Conservation (phyloP, 768 basidiomycete species). For the Leccinum uliginosum region DNA sequence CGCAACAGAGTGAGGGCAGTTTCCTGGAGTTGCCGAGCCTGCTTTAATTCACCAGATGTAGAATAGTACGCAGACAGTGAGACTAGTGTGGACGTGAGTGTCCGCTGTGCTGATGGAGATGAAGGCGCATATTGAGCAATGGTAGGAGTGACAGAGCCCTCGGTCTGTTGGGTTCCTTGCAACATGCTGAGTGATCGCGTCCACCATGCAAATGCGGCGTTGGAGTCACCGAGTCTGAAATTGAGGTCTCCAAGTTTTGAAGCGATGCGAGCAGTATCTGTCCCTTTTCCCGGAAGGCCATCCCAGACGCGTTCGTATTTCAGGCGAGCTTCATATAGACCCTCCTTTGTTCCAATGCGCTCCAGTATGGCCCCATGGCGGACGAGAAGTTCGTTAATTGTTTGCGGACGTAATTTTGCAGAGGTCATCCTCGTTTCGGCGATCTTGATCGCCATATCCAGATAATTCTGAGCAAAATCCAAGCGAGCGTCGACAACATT, state of each 20-base stretch:
- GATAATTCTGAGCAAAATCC: constrained; percentile 49
- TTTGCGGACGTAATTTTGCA: constrained; percentile 44
- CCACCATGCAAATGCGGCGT: constrained; percentile 69
- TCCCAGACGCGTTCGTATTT: constrained; percentile 60
- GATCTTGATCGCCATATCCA: constrained; percentile 45
- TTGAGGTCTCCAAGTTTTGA: constrained; percentile 66
- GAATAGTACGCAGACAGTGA: constrained; percentile 73
- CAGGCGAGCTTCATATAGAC: constrained; percentile 49
- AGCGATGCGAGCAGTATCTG: constrained; percentile 52
- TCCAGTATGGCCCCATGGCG: constrained; percentile 58
- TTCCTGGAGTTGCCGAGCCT: constrained; percentile 58
- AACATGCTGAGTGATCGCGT: constrained; percentile 48
- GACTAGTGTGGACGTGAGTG: constrained; percentile 54
- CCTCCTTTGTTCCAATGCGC: constrained; percentile 49
- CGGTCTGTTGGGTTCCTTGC: constrained; percentile 27
- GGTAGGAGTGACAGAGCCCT: constrained; percentile 16
- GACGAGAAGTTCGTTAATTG: constrained; percentile 49
- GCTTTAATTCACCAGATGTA: constrained; percentile 47
- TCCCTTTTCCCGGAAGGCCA: constrained; percentile 34
- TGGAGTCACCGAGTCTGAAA: constrained; percentile 46
- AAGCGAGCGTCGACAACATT: constrained; percentile 52
- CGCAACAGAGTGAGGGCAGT: constrained; percentile 51
- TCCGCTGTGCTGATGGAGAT: constrained; percentile 62
- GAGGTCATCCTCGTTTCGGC: constrained; percentile 38
- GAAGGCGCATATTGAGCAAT: constrained; percentile 42